Percentiles rank a stretch among this genome's conserved stretches.
These are phyloP conservation scores for Salvia splendens DNA, from an alignment of 257 asterid species.

Conservation along the genomic window DNA sequence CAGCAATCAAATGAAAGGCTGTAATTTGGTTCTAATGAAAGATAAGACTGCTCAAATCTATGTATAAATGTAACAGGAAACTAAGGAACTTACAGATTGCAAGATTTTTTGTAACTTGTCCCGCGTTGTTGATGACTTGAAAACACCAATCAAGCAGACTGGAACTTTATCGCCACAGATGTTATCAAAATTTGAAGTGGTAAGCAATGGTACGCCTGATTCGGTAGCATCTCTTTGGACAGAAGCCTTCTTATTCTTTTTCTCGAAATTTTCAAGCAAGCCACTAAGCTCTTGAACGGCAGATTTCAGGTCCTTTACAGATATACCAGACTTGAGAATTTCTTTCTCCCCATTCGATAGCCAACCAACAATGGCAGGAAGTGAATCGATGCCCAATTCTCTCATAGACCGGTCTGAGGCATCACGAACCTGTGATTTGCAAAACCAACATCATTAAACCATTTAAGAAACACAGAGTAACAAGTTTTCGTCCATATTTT, in stretches of 20 bases:
- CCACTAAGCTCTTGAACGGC: conserved; percentile 70
- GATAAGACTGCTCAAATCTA: not conserved
- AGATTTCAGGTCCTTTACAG: conserved; percentile 76
- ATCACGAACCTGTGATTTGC: conserved; percentile 58
- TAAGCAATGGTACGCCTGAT: conserved; percentile 61
- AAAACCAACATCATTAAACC: conserved; percentile 13
- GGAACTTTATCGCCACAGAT: conserved; percentile 71
- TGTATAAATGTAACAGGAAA: conserved; percentile 7
- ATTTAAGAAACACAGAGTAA: not conserved
- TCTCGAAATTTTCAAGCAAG: conserved; percentile 74
- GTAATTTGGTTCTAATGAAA: not conserved
- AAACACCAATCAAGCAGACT: conserved; percentile 82
- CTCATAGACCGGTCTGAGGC: conserved; percentile 57
- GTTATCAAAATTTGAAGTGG: conserved; percentile 61
- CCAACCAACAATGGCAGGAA: conserved; percentile 90
- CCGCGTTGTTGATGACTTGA: conserved; percentile 61
- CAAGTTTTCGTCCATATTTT: not conserved
- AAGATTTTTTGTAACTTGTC: conserved; percentile 65
- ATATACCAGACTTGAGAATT: conserved; percentile 61
- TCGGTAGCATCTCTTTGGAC: conserved; percentile 40
- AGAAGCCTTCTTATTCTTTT: conserved; percentile 64
- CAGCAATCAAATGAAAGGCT: no score
- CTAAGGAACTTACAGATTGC: conserved; percentile 53
- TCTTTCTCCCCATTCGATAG: conserved; percentile 80
- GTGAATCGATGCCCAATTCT: conserved; percentile 64